These are phyloP conservation scores for Xanthoconium stramineum DNA, from an alignment of 768 basidiomycete species.

Conservation along the genomic window DNA sequence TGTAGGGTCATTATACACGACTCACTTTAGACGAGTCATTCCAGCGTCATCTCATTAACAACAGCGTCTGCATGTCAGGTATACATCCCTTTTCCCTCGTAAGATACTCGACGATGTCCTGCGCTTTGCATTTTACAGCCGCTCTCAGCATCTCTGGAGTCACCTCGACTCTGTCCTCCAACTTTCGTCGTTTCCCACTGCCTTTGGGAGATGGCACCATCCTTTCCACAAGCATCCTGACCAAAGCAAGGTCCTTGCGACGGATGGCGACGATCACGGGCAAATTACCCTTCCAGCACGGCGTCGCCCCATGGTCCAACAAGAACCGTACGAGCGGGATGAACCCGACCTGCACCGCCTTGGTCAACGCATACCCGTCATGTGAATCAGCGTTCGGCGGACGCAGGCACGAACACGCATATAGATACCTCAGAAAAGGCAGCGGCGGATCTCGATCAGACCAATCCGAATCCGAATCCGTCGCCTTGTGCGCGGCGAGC, in stretches of 20 bases:
- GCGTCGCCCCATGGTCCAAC: constrained; percentile 70
- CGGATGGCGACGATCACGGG: constrained; percentile 75
- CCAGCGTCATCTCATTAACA: constrained; percentile 32
- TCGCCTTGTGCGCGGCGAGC: constrained; percentile 23
- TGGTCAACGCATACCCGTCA: constrained; percentile 78
- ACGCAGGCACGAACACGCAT: constrained; percentile 37
- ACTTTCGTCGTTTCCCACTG: constrained; percentile 45
- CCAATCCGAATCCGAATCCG: constrained; percentile 32
- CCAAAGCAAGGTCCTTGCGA: constrained; percentile 60
- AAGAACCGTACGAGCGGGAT: constrained; percentile 66
- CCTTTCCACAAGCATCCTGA: constrained; percentile 77
- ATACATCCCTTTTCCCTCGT: constrained; percentile 66
- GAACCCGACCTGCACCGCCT: constrained; percentile 67
- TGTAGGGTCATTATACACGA: not conserved
- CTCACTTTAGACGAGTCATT: not conserved
- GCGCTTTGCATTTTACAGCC: constrained; percentile 63
- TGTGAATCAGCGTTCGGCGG: constrained; percentile 59
- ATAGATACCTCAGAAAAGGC: constrained; percentile 62
- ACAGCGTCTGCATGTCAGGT: constrained; percentile 68
- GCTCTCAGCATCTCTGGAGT: constrained; percentile 57
- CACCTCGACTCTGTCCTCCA: constrained; percentile 58
- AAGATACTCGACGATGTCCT: constrained; percentile 70
- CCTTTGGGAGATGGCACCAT: constrained; percentile 28
- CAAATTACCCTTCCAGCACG: constrained; percentile 55
- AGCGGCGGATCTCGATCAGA: constrained; percentile 52